Base-by-base conservation (phyloP, 441 rosid genomes). In the Brassica hybrid region DNA sequence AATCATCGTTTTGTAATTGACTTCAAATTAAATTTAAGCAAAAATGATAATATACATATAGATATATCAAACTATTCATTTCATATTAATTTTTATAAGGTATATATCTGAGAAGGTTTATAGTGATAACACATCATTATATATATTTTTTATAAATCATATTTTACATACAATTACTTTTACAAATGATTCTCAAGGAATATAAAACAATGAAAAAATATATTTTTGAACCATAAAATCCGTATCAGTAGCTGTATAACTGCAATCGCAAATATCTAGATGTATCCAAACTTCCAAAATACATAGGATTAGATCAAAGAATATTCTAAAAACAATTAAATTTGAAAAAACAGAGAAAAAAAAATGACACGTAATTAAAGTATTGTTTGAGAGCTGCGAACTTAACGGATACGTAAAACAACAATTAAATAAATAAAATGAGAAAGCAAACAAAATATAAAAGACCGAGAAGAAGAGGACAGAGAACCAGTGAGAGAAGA, bases 321-420 rank as follows among this genome's bases (percentile, higher is more conserved):
- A 3, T 45, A 45, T 45, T 43, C 50, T 43, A 3, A 45, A 41
- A 41, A 30, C 34, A 30, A 30, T n/a, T 14, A 12, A 30, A 48
- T 48, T 19, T 54, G n/a, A 25, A 1, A 17, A 17, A 4, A 14
- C 10, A n/a, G 18, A 5, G n/a, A 76, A 19, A 57, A 66, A 2
- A 16, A n/a, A n/a, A n/a, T n/a, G 74, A 69, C 74, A 76, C 75
- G 73, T 76, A 76, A 65, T 71, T 57, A 71, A 70, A 77, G 67
- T 64, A 36, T 63, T 25, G 65, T 65, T 65, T 30, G 52, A 60
- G 74, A 69, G 8, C 4, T 76, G 38, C 75, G 75, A 70, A 71
- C 72, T 77, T 58, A 77, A 66, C 73, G 81, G 68, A 77, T 59
- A 77, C 76, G 73, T n/a, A 72, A 77, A 62, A 62, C 21, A 32